These are phyloP conservation scores for Pichia sporocuriosa DNA, from an alignment of 805 yeast genomes.

Conservation along the genomic window DNA sequence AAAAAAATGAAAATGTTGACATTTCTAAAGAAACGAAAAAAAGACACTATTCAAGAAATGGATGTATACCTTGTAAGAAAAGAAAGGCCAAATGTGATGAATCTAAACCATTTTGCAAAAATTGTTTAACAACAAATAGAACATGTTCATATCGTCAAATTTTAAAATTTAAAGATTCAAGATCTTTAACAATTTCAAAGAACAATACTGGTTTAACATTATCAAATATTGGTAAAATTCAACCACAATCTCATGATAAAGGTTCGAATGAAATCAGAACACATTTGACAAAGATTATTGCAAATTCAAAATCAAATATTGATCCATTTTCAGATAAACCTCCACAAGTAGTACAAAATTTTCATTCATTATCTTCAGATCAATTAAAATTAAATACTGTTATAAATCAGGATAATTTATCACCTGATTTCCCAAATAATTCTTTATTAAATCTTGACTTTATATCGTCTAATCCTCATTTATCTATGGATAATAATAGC, in stretches of 20 bases:
- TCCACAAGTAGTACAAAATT: constrained; percentile 23
- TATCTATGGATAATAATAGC: not conserved
- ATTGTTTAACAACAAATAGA: constrained; percentile 33
- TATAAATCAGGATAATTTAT: constrained; percentile 3
- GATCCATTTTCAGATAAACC: constrained; percentile 14
- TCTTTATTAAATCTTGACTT: no score
- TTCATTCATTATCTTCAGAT: constrained; percentile 13
- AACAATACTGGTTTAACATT: constrained; percentile 9
- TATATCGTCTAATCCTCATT: not conserved
- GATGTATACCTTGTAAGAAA: constrained; percentile 40
- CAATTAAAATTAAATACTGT: no score
- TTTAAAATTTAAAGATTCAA: constrained; percentile 29
- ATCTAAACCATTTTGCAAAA: constrained; percentile 34
- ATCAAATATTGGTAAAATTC: constrained; percentile 3
- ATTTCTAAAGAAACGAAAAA: constrained; percentile 19
- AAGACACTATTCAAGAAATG: constrained; percentile 38
- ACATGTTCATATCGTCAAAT: constrained; percentile 32
- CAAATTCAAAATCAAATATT: no score
- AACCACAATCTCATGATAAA: no score
- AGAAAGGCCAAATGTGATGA: constrained; percentile 39
- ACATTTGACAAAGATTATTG: no score
- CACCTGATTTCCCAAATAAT: not conserved
- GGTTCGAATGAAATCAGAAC: no score
- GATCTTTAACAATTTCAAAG: constrained; percentile 22
- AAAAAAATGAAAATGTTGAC: not conserved